phyloP scores from a whole-genome alignment of 495 filamentous ascomycete species.

The Chaetomium tenue region DNA sequence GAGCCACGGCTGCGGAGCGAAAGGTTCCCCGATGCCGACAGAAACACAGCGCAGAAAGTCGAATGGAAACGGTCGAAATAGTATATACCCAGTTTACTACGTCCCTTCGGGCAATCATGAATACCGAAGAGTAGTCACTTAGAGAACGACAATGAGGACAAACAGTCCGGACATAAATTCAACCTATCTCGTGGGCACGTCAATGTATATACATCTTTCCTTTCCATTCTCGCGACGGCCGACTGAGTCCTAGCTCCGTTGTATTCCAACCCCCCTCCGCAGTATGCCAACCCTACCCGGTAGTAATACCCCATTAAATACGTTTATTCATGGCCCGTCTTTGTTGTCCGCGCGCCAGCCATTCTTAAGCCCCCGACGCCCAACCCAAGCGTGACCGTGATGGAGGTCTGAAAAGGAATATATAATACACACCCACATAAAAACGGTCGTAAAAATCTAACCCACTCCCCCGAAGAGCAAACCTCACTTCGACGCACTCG shows the following conservation, averaged over 20 bases:
- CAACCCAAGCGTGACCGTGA: background rate
- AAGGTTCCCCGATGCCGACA: background rate
- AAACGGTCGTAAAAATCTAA: background rate
- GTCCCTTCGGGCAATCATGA: background rate
- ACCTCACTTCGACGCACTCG: slow-evolving; percentile 28
- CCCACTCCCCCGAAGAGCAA: background rate
- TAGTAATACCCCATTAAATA: background rate
- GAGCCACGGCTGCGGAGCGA: background rate
- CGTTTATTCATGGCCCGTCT: slow-evolving; percentile 10
- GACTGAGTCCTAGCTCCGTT: background rate
- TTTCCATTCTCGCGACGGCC: no score
- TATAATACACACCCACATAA: slow-evolving; percentile 1
- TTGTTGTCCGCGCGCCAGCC: background rate
- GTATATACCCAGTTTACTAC: background rate
- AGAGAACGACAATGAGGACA: no score
- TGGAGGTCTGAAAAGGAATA: background rate
- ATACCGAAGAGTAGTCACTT: background rate
- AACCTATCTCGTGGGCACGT: no score
- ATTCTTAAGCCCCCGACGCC: slow-evolving; percentile 12
- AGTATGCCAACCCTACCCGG: background rate
- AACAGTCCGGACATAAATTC: no score
- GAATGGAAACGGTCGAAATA: background rate
- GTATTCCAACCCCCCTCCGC: background rate
- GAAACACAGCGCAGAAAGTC: background rate
- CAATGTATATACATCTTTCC: no score